Conservation (phyloP, 352 stramenopile genomes). For the Saprolegnia parasitica region DNA sequence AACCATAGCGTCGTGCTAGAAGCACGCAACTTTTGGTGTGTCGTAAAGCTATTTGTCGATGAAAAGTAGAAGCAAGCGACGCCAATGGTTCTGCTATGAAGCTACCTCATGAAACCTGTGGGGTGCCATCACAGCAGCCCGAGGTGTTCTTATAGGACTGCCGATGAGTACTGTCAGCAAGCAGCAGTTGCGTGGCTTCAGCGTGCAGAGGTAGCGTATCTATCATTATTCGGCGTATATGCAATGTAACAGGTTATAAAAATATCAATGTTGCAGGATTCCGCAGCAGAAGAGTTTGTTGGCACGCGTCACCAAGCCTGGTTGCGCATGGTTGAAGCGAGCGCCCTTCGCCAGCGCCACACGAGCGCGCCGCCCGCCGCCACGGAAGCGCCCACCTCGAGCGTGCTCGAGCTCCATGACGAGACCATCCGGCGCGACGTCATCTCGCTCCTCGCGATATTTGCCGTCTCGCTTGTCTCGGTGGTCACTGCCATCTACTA, state of each 20-base stretch:
- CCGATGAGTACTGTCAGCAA: neutral
- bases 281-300: neutral
- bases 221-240: neutral
- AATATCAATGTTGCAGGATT: neutral
- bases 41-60: too few relatives aligned
- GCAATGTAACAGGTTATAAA: neutral
- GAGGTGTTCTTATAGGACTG: too few relatives aligned
- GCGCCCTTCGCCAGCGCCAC: conserved; percentile 2
- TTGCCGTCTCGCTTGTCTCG: conserved; percentile 42
- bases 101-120: too few relatives aligned
- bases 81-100: too few relatives aligned
- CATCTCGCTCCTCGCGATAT: conserved; percentile 33
- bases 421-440: conserved; percentile 9
- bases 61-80: too few relatives aligned
- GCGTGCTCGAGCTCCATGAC: neutral
- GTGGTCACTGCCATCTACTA: conserved; percentile 38
- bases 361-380: neutral
- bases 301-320: neutral
- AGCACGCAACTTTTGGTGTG: neutral
- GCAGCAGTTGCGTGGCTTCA: neutral
- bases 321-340: neutral
- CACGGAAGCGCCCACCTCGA: neutral
- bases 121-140: too few relatives aligned
- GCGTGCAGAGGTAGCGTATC: neutral
- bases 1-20: too few relatives aligned